Evolutionary conservation across 108 stramenopile species (phyloP), one percentile per base, ranked within the genome.

Genomic region (Pelagomonas calceolata): DNA sequence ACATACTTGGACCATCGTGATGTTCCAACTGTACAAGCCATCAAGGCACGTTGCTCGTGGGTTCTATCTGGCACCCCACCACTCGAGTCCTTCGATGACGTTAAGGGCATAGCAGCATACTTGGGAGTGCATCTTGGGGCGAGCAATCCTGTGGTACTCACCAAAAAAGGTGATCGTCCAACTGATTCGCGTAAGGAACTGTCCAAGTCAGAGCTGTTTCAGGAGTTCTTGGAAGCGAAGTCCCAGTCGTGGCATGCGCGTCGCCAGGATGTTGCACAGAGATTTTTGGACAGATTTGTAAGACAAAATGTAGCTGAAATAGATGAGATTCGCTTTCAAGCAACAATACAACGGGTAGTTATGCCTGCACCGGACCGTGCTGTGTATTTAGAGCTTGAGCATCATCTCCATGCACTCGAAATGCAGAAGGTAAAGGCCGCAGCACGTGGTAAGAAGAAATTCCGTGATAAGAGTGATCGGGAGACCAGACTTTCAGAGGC

Each of bases 301-400:
- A 51, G 77, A 16, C 77, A 77, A 36, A 82, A 82, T 70, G 75
- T 79, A 32, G 81, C 81, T 12, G 81, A 82, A 66, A 76, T 79
- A 18, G 78, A 79, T 67, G 81, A 82, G 65, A 82, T 82, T 36
- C 76, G 65, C 17, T 70, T 34, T 18, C 73, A 77, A 45, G 82
- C 79, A 70, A 72, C 70, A 37, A 0, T 74, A 4, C 32, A 37
- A 31, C 15, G 29, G 30, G 69, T 82, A 29, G 51, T 63, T 26
- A 67, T 80, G 21, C 72, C 78, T 34, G 68, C 82, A 4, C 76
- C 76, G 34, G 82, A 82, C 68, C 67, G 76, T 31, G 82, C 79
- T 18, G 71, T 82, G 65, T 82, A 82, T 63, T 37, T 82, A 30
- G 82, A 82, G 65, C 76, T 82, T 9, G 82, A 79, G 34, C 76